These are phyloP conservation scores for Lachancea lanzarotensis DNA, from an alignment of 805 yeast genomes.

Conservation along the genomic window DNA sequence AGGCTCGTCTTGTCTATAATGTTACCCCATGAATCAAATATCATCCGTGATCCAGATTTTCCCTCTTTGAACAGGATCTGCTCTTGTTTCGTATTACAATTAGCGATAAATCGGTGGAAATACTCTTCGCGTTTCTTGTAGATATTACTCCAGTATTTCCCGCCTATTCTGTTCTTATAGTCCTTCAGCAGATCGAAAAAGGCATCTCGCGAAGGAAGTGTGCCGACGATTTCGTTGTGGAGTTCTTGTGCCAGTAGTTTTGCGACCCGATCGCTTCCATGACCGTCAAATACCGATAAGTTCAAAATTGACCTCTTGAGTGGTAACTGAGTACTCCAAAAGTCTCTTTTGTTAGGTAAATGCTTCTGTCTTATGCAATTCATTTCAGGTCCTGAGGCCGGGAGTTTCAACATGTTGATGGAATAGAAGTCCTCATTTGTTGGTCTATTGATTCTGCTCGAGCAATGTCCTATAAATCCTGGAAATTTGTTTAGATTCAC, in stretches of 20 bases:
- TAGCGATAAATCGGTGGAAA: conserved; percentile 31
- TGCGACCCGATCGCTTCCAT: conserved; percentile 80
- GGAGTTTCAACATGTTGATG: conserved; percentile 53
- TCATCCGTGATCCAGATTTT: conserved; percentile 28
- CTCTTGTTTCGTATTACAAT: conserved; percentile 32
- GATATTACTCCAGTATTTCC: conserved; percentile 84
- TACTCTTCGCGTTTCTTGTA: conserved; percentile 38
- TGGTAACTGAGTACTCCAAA: conserved; percentile 11
- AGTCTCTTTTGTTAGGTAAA: conserved; percentile 16
- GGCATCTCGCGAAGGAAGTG: conserved; percentile 27
- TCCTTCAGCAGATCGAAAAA: conserved; percentile 42
- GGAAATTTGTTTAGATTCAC: conserved; percentile 28
- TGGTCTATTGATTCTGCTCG: conserved; percentile 67
- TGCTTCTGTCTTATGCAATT: conserved; percentile 15
- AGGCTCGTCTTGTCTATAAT: conserved; percentile 31
- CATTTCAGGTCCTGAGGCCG: conserved; percentile 28
- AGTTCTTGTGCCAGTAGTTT: conserved; percentile 50
- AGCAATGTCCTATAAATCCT: conserved; percentile 59
- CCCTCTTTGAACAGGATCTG: conserved; percentile 23
- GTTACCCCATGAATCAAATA: conserved; percentile 33
- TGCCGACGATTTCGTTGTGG: conserved; percentile 45
- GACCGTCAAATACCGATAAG: conserved; percentile 86
- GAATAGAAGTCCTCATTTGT: conserved; percentile 78
- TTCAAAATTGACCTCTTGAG: conserved; percentile 43
- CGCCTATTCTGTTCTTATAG: conserved; percentile 57